phyloP scores from a whole-genome alignment of 805 yeast genomes.

The Ogataea philodendri region DNA sequence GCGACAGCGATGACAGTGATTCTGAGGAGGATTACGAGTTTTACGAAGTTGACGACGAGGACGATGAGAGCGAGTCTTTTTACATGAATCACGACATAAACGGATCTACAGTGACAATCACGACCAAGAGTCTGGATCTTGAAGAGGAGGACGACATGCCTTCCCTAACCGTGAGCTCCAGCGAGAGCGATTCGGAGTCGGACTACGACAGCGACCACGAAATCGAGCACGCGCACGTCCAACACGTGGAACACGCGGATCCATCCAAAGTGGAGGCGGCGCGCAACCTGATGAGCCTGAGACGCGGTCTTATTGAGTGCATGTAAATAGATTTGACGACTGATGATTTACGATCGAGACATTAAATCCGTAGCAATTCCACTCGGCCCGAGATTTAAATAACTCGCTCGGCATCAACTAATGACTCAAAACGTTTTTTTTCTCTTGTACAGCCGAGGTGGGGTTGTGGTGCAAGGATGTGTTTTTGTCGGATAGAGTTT shows the following conservation, averaged over 20 bases:
- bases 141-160: conserved; percentile 25
- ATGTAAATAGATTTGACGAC: conserved; percentile 3
- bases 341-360: conserved; percentile 1
- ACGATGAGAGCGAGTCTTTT: conserved; percentile 12
- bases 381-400: too few relatives aligned
- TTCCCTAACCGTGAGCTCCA: conserved; percentile 29
- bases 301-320: conserved; percentile 6
- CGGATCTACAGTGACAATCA: conserved; percentile 4
- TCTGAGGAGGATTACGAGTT: conserved; percentile 27
- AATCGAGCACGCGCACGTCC: conserved; percentile 2
- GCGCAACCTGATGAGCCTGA: conserved; percentile 1
- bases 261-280: conserved; percentile 2
- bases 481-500: conserved; percentile 3
- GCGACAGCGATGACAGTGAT: conserved; percentile 30
- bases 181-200: conserved; percentile 22
- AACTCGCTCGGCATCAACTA: too few relatives aligned
- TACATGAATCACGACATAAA: conserved; percentile 2
- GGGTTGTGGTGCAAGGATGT: conserved; percentile 1
- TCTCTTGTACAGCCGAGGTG: too few relatives aligned
- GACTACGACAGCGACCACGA: conserved; percentile 7
- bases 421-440: too few relatives aligned
- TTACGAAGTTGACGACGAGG: conserved; percentile 23
- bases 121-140: conserved; percentile 5
- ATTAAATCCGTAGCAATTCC: too few relatives aligned
- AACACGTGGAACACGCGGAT: conserved; percentile 4